Evolutionary conservation across 345 rosid genomes (phyloP), one percentile per base, ranked within the genome.

Genomic region (Erucastrum elatum): DNA sequence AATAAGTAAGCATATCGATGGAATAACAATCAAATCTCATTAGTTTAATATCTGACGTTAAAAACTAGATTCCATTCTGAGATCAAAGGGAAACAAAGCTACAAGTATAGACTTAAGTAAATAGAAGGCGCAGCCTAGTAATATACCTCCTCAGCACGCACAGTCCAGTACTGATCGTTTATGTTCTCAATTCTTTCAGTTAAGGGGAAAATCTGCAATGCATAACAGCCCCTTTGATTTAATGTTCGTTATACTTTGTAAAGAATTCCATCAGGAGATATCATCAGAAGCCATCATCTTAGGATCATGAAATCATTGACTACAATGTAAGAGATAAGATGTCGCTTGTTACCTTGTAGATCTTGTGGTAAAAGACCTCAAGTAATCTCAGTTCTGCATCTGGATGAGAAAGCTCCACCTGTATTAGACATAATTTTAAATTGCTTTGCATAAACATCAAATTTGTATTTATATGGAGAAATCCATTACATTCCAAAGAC

Each of bases 141-240:
- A 80, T 71, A 75, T 61, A 87, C 99, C 98, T 96, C 99, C 86
- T 96, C 99, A 70, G 97, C 99, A 68, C 97, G 90, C 66, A 93
- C 74, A 59, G 97, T 93, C 99, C 97, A 93, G 86, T 89, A 93
- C 68, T 91, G 97, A 77, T 96, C 96, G 89, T 91, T 93, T 76
- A 96, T 93, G 74, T 88, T 90, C 85, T 93, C 97, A 76, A 96
- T 96, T 86, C 88, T 91, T 84, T 93, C 98, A 77, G 67, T 75
- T 39, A 83, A 86, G 21, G 99, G 94, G 77, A 96, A 93, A 67
- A 91, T 88, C 99, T 93, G 92, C 88, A 84, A 70, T n/a, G 21
- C 34, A 80, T 68, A 51, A 51, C 31, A 53, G n/a, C 8, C 56
- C 62, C 33, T 41, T 41, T 29, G 8, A 34, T 31, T 80, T 39